Evolutionary conservation across 2,329 filamentous ascomycete genomes (phyloP), one percentile per base, ranked within the genome.

Genomic region (Paraphaeosphaeria sporulosa): DNA sequence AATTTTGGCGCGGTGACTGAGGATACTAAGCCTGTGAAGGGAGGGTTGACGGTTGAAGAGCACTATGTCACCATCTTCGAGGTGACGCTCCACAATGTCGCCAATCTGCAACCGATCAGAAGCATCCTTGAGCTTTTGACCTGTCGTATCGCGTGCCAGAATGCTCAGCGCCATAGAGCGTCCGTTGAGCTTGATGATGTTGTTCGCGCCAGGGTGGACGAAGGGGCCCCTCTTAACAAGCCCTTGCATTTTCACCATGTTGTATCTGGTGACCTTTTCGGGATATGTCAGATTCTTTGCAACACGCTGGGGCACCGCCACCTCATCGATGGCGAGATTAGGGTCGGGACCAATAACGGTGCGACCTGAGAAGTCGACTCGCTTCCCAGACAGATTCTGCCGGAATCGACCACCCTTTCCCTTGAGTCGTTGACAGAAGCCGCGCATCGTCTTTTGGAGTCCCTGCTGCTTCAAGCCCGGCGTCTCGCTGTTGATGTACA

Each of bases 271-370:
- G 3, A 94, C 94, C 61, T 90, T 86, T 78, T 99, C 95, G 0
- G 95, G 95, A 72, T 97, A 99, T 0, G 95, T 98, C 77, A 99
- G 85, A 74, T 96, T 97, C 79, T 93, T 96, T 4, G 95, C 95
- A n/a, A 99, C 94, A 19, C 96, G 84, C 61, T 90, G 85, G 0
- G 95, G 95, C 32, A 99, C 90, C 4, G 94, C 94, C 38, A 99
- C 95, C 78, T 99, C 89, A 67, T 98, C 93, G 64, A 99, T 93
- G 19, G 91, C 89, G 51, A 99, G 78, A 70, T 99, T 99, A 3
- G 95, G 95, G 78, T 99, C 95, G 0, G 95, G 95, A 0, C 94
- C 97, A 78, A 99, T 99, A 78, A 99, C 95, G 0, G 95, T 99
- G 76, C 95, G 89, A 19, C 93, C 95, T 12, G 95, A 99, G 78